A percentile compares a stretch with the other conserved stretches of the same genome.
These are phyloP conservation scores for Annulohypoxylon truncatum DNA, from an alignment of 2,329 filamentous ascomycete genomes.

Conservation along the genomic window DNA sequence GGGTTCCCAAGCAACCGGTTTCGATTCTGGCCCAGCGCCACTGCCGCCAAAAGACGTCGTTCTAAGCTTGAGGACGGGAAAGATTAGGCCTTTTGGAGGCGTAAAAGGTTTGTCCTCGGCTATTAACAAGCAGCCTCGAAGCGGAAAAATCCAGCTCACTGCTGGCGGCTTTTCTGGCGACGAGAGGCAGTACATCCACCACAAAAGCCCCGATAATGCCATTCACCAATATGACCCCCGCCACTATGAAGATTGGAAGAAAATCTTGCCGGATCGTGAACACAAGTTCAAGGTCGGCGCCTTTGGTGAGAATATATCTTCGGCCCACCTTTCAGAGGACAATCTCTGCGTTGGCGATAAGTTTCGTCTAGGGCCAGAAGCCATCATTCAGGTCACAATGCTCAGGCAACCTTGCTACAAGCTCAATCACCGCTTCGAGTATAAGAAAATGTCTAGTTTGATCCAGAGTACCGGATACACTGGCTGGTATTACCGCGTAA, in stretches of 20 bases:
- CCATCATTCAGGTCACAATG: constrained; percentile 69
- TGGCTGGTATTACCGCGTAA: constrained; percentile 73
- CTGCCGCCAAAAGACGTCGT: constrained; percentile 57
- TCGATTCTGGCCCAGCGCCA: constrained; percentile 40
- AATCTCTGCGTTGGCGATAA: constrained; percentile 74
- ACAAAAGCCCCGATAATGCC: constrained; percentile 71
- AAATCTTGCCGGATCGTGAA: constrained; percentile 61
- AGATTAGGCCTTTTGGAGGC: constrained; percentile 64
- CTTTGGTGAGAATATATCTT: constrained; percentile 74
- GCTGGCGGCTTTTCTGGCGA: constrained; percentile 66
- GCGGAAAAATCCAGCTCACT: constrained; percentile 58
- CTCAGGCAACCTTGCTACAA: constrained; percentile 74
- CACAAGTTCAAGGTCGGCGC: constrained; percentile 66
- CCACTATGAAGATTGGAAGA: constrained; percentile 67
- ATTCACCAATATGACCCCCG: constrained; percentile 68
- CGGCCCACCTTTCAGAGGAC: constrained; percentile 65
- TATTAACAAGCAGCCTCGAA: constrained; percentile 64
- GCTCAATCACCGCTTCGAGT: constrained; percentile 73
- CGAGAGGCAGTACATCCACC: constrained; percentile 68
- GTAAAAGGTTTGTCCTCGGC: constrained; percentile 62
- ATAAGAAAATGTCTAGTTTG: constrained; percentile 68
- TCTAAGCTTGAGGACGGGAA: constrained; percentile 67
- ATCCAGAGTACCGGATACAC: constrained; percentile 68
- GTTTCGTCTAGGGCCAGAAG: constrained; percentile 59
- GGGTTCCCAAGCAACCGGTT: constrained; percentile 35